Conservation (phyloP, 768 basidiomycete genomes). For the Tricholoma saponaceum region DNA sequence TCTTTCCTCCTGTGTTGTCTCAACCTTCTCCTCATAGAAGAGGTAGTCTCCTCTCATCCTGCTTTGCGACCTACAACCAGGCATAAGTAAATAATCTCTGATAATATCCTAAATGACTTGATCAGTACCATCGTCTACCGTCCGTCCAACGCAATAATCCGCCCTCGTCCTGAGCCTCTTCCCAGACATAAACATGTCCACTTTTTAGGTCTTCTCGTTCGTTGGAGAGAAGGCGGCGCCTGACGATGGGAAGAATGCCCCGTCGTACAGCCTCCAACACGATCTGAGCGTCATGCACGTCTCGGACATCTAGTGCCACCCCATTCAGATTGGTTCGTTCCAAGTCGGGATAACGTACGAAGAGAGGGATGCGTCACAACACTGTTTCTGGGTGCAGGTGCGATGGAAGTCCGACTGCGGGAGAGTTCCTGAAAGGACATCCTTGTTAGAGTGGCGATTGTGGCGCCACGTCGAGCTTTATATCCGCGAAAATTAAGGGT, state of each 20-base stretch:
- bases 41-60: conserved; percentile 80
- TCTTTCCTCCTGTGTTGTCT: conserved; percentile 74
- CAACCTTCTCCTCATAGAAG: conserved; percentile 82
- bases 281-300: conserved; percentile 75
- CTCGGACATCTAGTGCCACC: conserved; percentile 56
- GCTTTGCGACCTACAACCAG: conserved; percentile 65
- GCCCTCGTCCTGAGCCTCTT: conserved; percentile 76
- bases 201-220: conserved; percentile 68
- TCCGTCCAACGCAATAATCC: conserved; percentile 76
- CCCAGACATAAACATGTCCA: conserved; percentile 84
- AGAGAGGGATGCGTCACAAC: conserved; percentile 46
- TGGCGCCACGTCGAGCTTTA: conserved; percentile 14
- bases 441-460: conserved; percentile 9
- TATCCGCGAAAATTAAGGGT: conserved; percentile 20
- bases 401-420: conserved; percentile 18
- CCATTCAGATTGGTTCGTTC: background rate
- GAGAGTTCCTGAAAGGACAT: conserved; percentile 16
- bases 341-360: conserved; percentile 27
- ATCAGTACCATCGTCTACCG: conserved; percentile 64
- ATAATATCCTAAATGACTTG: background rate
- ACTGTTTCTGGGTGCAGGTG: conserved; percentile 19
- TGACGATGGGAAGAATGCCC: conserved; percentile 66
- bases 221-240: conserved; percentile 60
- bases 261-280: conserved; percentile 74
- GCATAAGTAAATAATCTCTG: conserved; percentile 1